phyloP scores from a whole-genome alignment of 345 rosid species.

The Luvunga scandens region DNA sequence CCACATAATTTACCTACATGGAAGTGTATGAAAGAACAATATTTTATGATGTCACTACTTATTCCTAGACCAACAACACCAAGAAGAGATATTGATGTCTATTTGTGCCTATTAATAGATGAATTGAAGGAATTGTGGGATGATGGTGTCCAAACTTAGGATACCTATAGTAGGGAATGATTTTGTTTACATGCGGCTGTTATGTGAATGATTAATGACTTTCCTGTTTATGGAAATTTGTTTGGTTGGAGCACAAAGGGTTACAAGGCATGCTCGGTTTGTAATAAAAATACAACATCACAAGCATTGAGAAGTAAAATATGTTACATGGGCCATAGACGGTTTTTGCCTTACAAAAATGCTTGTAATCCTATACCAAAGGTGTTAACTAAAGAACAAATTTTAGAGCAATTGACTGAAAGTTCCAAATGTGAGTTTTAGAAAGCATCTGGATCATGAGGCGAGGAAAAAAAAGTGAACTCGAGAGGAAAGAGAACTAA shows the following conservation, averaged over 20 bases:
- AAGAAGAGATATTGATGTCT: neutral
- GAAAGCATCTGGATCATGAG: neutral
- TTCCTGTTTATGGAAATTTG: neutral
- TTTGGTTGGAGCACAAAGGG: neutral
- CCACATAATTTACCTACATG: neutral
- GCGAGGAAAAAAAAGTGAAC: neutral
- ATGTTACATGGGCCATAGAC: neutral
- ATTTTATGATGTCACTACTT: neutral
- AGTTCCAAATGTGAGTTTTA: neutral
- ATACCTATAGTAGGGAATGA: neutral
- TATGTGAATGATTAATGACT: neutral
- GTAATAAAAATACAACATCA: neutral
- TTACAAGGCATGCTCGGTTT: neutral
- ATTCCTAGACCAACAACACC: neutral
- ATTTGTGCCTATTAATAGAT: neutral
- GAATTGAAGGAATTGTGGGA: neutral
- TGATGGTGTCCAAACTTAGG: neutral
- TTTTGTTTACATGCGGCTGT: neutral
- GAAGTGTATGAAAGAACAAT: neutral
- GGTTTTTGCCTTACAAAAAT: neutral
- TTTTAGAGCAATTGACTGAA: neutral
- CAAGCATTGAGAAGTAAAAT: neutral
- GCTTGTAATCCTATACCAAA: neutral
- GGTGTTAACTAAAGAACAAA: neutral
- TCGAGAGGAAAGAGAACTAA: neutral